These are phyloP conservation scores for Musa troglodytarum DNA, from an alignment of 176 grass and related monocot species.

Conservation along the genomic window DNA sequence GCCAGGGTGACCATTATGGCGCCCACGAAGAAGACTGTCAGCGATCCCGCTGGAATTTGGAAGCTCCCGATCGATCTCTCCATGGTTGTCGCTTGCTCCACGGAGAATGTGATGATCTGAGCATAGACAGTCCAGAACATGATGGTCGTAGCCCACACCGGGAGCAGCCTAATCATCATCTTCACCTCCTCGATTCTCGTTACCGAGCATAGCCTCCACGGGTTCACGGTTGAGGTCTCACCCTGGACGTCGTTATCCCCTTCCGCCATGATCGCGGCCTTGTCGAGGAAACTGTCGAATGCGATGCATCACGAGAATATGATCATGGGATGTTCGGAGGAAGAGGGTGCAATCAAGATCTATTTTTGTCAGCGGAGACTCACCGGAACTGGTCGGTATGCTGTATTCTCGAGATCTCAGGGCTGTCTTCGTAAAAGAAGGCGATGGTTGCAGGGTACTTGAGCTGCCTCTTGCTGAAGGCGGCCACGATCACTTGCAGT, in stretches of 20 bases:
- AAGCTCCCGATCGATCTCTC: conserved; percentile 50
- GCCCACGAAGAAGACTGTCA: conserved; percentile 69
- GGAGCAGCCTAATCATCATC: conserved; percentile 66
- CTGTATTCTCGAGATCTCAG: conserved; percentile 29
- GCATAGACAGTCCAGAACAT: conserved; percentile 86
- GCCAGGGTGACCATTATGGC: conserved; percentile 60
- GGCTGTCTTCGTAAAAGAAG: conserved; percentile 41
- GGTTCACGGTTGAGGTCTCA: conserved; percentile 19
- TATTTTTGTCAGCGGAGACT: background rate
- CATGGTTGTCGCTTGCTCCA: conserved; percentile 83
- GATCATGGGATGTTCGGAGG: no score
- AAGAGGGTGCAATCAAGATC: background rate
- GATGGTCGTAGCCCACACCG: conserved; percentile 86
- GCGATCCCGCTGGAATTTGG: conserved; percentile 58
- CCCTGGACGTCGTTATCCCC: conserved; percentile 33
- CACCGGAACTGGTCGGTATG: conserved; percentile 56
- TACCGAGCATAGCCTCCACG: conserved; percentile 62
- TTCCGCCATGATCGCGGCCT: conserved; percentile 53
- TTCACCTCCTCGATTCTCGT: conserved; percentile 78
- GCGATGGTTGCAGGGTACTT: conserved; percentile 10
- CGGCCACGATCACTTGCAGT: conserved; percentile 61
- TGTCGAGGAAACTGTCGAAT: conserved; percentile 44
- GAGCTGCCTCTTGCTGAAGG: conserved; percentile 34
- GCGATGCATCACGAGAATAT: background rate
- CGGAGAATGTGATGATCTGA: conserved; percentile 86